Percentiles rank a stretch among this genome's conserved stretches.
Conservation (phyloP, 305 asterid species). For the Fraxinus albicans region DNA sequence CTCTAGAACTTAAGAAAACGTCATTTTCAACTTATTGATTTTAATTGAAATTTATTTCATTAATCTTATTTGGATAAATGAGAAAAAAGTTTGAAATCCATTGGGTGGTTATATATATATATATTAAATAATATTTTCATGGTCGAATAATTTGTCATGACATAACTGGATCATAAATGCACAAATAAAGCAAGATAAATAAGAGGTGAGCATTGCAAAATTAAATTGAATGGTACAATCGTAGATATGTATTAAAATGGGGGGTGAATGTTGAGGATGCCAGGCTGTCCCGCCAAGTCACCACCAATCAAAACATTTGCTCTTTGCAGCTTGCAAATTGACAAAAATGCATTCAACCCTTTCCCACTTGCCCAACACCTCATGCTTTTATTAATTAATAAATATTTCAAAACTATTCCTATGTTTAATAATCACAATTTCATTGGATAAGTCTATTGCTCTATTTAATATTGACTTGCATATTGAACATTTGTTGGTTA, state of each 20-base stretch:
- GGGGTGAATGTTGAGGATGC: slow-evolving; percentile 30
- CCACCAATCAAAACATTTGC: background rate
- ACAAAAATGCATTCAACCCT: slow-evolving; percentile 20
- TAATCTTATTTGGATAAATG: background rate
- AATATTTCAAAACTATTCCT: background rate
- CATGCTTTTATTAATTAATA: background rate
- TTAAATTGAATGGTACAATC: slow-evolving; percentile 27
- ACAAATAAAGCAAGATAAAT: background rate
- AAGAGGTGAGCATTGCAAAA: background rate
- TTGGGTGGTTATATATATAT: no score
- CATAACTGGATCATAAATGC: background rate
- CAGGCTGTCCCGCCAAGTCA: slow-evolving; percentile 66
- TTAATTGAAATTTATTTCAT: no score
- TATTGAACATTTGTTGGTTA: background rate
- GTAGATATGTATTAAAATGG: slow-evolving; percentile 29
- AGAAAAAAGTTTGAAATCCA: background rate
- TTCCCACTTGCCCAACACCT: background rate
- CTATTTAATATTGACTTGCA: background rate
- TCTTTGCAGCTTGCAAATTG: slow-evolving; percentile 14
- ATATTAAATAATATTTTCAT: background rate
- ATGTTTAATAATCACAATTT: background rate
- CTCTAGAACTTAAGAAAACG: no score
- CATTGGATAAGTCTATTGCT: background rate
- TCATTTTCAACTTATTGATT: background rate
- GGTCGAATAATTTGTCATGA: background rate